These are phyloP conservation scores for Lasiodiplodia hormozganensis DNA, from an alignment of 2,329 filamentous ascomycete species.

Conservation along the genomic window DNA sequence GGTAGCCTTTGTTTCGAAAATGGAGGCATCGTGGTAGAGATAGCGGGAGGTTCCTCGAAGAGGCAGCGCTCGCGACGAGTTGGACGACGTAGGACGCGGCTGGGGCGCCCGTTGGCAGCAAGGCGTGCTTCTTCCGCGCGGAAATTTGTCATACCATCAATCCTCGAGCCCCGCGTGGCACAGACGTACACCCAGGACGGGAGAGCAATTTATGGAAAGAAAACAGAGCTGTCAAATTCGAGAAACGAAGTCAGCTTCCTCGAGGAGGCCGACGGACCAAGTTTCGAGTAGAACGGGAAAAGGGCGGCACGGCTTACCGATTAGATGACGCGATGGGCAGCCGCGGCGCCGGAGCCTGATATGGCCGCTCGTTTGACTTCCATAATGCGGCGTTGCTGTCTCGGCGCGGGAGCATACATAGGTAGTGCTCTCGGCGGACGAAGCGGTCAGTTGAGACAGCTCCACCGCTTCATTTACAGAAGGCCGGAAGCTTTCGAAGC, in stretches of 20 bases:
- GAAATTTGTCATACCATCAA: constrained; percentile 8
- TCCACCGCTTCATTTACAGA: constrained; percentile 11
- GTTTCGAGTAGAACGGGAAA: not conserved
- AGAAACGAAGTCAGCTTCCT: not conserved
- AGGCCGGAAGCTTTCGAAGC: not conserved
- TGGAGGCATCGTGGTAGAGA: not conserved
- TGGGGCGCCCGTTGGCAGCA: not conserved
- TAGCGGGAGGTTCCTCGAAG: not conserved
- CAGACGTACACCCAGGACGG: not conserved
- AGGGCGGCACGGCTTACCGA: not conserved
- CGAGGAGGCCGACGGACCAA: not conserved
- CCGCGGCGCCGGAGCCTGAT: not conserved
- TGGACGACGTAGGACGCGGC: constrained; percentile 15
- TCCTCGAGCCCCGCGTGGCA: constrained; percentile 7
- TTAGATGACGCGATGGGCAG: not conserved
- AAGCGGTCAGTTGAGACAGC: constrained; percentile 22
- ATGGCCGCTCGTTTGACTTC: constrained; percentile 7
- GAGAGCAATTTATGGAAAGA: not conserved
- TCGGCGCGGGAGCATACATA: constrained; percentile 20
- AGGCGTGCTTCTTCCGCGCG: not conserved
- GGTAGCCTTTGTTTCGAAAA: not conserved
- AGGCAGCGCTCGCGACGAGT: not conserved
- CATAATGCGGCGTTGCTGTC: constrained; percentile 7
- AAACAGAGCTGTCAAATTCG: not conserved
- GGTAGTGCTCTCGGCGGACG: constrained; percentile 9